These are phyloP conservation scores for Saccharomycopsis babjevae DNA, from an alignment of 805 yeast genomes.

Conservation along the genomic window DNA sequence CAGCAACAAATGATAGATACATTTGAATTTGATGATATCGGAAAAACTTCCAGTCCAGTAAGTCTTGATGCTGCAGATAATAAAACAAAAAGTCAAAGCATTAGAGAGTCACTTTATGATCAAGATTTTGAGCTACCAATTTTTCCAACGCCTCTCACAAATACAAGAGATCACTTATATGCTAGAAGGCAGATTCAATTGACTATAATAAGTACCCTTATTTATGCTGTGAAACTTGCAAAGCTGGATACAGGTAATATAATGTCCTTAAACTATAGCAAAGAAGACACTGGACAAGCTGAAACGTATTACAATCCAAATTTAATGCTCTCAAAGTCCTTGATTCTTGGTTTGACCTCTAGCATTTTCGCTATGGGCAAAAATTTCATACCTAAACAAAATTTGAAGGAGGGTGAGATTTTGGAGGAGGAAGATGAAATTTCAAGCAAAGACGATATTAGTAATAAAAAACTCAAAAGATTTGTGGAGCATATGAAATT, in stretches of 20 bases:
- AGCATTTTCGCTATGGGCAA: conserved; percentile 12
- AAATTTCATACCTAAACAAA: not conserved
- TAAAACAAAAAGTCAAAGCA: not conserved
- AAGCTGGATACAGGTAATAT: not conserved
- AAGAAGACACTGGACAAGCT: not conserved
- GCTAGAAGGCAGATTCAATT: conserved; percentile 16
- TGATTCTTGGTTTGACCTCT: conserved; percentile 5
- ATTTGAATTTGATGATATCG: not conserved
- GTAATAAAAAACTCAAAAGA: conserved; percentile 1
- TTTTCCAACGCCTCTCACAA: conserved; percentile 6
- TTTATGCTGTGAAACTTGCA: conserved; percentile 4
- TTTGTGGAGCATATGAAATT: conserved; percentile 13
- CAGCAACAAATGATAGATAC: not conserved
- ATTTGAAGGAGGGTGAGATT: not conserved
- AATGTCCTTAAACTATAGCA: not conserved
- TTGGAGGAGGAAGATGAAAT: not conserved
- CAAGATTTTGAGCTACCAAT: conserved; percentile 12
- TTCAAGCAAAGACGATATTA: not conserved
- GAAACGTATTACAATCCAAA: not conserved
- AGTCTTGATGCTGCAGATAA: not conserved
- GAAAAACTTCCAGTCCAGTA: not conserved
- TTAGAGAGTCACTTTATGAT: not conserved
- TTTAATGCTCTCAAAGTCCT: not conserved
- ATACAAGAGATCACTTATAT: conserved; percentile 9
- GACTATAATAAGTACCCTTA: conserved; percentile 6